Evolutionary conservation across 2,329 filamentous ascomycete genomes (phyloP).

Genomic region (Pyricularia grisea): DNA sequence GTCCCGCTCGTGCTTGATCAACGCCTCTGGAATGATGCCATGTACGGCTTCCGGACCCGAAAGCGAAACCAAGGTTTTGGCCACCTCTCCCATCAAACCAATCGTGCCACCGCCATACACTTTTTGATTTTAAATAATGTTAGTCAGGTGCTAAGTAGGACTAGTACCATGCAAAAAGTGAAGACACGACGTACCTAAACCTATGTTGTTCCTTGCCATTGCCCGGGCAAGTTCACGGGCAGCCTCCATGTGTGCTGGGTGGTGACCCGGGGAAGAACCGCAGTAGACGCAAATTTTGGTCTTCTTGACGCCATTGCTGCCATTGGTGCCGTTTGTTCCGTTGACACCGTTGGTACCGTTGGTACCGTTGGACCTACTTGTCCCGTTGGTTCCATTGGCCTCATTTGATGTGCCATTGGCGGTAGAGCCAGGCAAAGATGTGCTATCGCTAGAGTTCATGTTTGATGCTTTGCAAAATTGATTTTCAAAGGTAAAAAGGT

Average conservation of each 20-base stretch:
- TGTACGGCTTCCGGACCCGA: slow-evolving; percentile 76
- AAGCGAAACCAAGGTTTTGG: slow-evolving; percentile 74
- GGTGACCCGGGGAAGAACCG: slow-evolving; percentile 67
- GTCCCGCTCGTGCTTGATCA: slow-evolving; percentile 70
- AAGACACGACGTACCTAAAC: slow-evolving; percentile 45
- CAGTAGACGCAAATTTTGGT: slow-evolving; percentile 91
- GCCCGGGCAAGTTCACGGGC: slow-evolving; percentile 64
- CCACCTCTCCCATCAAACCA: slow-evolving; percentile 91
- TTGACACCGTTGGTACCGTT: slow-evolving; percentile 13
- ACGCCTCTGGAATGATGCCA: slow-evolving; percentile 83
- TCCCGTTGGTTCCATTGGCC: slow-evolving; percentile 11
- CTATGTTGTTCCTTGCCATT: slow-evolving; percentile 69
- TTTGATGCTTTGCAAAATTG: background rate
- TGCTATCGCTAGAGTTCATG: slow-evolving; percentile 31
- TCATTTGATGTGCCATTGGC: slow-evolving; percentile 17
- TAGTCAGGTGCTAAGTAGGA: background rate
- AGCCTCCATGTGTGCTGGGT: slow-evolving; percentile 65
- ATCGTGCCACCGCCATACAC: slow-evolving; percentile 94
- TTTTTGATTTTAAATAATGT: slow-evolving; percentile 17
- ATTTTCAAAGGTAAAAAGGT: background rate
- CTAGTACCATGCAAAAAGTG: too few species aligned
- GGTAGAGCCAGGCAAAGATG: slow-evolving; percentile 22
- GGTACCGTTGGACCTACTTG: slow-evolving; percentile 13
- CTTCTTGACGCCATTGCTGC: slow-evolving; percentile 23
- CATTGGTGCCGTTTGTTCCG: slow-evolving; percentile 13